Evolutionary conservation across 2,329 filamentous ascomycete genomes (phyloP).

Genomic region (Talaromyces amestolkiae): DNA sequence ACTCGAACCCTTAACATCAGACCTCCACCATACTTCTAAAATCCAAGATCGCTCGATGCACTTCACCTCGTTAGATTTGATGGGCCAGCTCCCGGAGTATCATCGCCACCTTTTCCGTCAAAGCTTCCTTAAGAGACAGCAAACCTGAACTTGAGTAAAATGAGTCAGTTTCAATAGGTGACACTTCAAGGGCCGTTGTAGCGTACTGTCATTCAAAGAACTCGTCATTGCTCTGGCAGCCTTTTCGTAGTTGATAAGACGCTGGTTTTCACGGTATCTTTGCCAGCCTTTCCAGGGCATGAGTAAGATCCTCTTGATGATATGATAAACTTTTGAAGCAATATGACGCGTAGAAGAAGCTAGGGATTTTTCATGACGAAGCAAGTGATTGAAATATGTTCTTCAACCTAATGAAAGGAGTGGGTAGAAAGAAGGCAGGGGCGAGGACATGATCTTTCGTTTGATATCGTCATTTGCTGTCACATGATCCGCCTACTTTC

Average conservation of each 20-base stretch:
- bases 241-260: no score
- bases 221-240: no score
- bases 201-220: not conserved
- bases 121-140: no score
- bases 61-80: no score
- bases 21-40: not conserved
- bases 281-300: not conserved
- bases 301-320: not conserved
- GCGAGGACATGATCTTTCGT: not conserved
- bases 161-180: not conserved
- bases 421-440: not conserved
- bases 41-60: not conserved
- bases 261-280: not conserved
- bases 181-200: not conserved
- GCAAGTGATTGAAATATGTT: not conserved
- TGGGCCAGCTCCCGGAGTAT: no score
- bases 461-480: not conserved
- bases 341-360: not conserved
- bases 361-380: not conserved
- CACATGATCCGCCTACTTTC: not conserved
- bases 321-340: not conserved
- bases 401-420: not conserved
- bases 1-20: no score
- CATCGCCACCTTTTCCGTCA: no score
- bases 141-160: not conserved